Evolutionary conservation across 2,329 filamentous ascomycete species (phyloP).

Genomic region (Diaporthe citriasiana): DNA sequence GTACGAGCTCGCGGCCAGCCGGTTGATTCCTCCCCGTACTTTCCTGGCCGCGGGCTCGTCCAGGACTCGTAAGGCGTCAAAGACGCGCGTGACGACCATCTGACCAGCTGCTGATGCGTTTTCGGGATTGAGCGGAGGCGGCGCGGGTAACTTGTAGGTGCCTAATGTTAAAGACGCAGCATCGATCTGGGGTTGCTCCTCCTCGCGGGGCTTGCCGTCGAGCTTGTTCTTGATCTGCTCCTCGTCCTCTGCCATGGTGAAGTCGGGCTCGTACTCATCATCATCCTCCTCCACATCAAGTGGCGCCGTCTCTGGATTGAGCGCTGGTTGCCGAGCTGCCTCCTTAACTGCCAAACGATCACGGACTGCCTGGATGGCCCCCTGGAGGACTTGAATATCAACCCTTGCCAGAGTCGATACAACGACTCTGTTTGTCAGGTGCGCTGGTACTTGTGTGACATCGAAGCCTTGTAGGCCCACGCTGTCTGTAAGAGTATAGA

Average conservation of each 20-base stretch:
- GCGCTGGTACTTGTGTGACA: constrained; percentile 81
- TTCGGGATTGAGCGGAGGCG: constrained; percentile 79
- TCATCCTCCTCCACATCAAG: constrained; percentile 83
- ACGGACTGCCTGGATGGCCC: constrained; percentile 75
- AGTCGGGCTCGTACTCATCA: constrained; percentile 92
- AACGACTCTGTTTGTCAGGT: constrained; percentile 85
- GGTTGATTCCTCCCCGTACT: constrained; percentile 81
- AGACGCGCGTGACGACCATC: constrained; percentile 81
- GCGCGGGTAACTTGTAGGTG: constrained; percentile 84
- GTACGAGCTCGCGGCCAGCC: constrained; percentile 86
- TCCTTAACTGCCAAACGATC: constrained; percentile 63
- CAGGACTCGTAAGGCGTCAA: constrained; percentile 80
- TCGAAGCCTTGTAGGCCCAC: constrained; percentile 83
- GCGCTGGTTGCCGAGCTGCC: constrained; percentile 58
- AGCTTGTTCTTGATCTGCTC: constrained; percentile 85
- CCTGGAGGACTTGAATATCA: constrained; percentile 76
- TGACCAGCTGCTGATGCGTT: constrained; percentile 82
- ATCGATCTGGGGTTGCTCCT: constrained; percentile 59
- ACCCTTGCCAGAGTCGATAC: constrained; percentile 82
- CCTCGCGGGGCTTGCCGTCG: constrained; percentile 75
- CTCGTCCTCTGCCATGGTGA: constrained; percentile 80
- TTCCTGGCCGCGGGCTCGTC: constrained; percentile 76
- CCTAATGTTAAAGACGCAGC: constrained; percentile 75
- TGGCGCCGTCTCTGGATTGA: constrained; percentile 72
- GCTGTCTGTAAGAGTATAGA: constrained; percentile 89